Conservation (phyloP, 176 grass and related monocot species). For the Aegilops sharonensis region DNA sequence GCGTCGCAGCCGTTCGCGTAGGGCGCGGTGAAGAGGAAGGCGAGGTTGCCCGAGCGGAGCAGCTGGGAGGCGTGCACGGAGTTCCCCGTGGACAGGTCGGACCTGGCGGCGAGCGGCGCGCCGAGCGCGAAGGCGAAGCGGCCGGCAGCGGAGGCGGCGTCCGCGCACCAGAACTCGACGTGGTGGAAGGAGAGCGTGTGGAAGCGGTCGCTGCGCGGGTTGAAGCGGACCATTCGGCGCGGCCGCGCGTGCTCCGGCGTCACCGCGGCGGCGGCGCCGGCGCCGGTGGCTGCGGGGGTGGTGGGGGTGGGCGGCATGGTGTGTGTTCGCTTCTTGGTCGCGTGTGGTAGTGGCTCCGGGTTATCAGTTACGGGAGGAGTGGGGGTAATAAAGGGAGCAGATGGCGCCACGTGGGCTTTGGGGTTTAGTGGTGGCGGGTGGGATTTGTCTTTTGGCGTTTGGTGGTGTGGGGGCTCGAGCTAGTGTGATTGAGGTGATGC, state of each 20-base stretch:
- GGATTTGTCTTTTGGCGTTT: conserved; percentile 25
- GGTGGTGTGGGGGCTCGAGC: not conserved
- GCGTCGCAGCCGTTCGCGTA: conserved; percentile 37
- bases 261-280: conserved; percentile 19
- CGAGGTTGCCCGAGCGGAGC: conserved; percentile 67
- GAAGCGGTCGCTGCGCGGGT: conserved; percentile 65
- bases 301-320: conserved; percentile 35
- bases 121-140: conserved; percentile 87
- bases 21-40: conserved; percentile 85
- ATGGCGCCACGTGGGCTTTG: conserved; percentile 18
- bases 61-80: conserved; percentile 73
- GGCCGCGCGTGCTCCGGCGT: not conserved
- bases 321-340: conserved; percentile 1
- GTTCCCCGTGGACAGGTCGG: conserved; percentile 91
- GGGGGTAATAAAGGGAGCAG: conserved; percentile 30
- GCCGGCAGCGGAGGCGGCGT: conserved; percentile 58
- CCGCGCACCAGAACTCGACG: conserved; percentile 81
- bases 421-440: conserved; percentile 24
- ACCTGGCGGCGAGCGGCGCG: conserved; percentile 58
- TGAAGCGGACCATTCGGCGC: not conserved
- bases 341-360: not conserved
- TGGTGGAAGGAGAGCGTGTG: conserved; percentile 73
- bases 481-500: not conserved
- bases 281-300: not conserved
- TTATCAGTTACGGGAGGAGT: not conserved